Base-by-base conservation (phyloP, 805 yeast species). In the Ogataea allantospora region DNA sequence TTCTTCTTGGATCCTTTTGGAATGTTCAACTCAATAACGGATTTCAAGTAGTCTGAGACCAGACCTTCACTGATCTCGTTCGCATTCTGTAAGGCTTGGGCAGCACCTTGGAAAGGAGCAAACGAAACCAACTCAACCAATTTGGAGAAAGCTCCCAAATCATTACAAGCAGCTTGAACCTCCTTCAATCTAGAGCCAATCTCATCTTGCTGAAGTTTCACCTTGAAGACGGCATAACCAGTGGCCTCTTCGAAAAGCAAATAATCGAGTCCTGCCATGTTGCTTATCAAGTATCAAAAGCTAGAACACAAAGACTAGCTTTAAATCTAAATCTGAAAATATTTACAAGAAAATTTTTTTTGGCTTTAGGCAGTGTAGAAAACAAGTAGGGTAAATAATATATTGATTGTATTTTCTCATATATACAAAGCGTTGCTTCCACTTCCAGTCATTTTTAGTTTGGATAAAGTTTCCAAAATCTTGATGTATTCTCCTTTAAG, bases 101-200 rank as follows among this genome's bases (percentile, higher is more conserved):
- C 98, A 45, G 99, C 99, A 58, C 97, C 97, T 68, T 93, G 89
- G 77, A 93, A 93, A 34, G 99, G 99, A 44, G 96, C 95, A 68
- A 93, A 93, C 11, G 96, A 85, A 18, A 87, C 95, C 40, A 93
- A 77, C 67, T 89, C 95, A 53, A 93, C 81, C 73, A 91, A 73
- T 70, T 93, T 93, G 56, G 96, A 85, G 63, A 93, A 89, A 61
- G 80, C 75, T 47, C 81, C 82, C 50, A 93, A 77, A 58, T 93
- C 98, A 53, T 75, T 80, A 44, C 88, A 75, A 43, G 95, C 89
- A 53, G 80, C 80, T 71, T 93, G 98, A 29, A 93, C 98, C 67
- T 93, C 99, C 65, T 83, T 83, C 67, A 86, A 74, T 62, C 95
- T 80, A 30, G 95, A 75, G 35, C 97, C 95, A 51, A 93, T 80